Evolutionary conservation across 306 rosid genomes (phyloP).

Genomic region (Cyclanthera cordifolia): DNA sequence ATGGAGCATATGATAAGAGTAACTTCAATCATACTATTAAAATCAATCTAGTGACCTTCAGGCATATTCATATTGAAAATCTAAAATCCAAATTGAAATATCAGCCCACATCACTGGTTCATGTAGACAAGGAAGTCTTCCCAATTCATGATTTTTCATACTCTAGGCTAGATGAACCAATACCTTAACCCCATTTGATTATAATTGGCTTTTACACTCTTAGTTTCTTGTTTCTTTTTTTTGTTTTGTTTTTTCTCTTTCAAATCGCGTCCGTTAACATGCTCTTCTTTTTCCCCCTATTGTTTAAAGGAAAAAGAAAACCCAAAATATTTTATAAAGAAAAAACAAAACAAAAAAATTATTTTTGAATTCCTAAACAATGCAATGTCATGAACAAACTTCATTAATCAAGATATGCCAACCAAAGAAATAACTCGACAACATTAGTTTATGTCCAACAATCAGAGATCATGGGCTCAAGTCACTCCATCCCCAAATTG

Average conservation of each 20-base stretch:
- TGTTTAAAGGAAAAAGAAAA: neutral
- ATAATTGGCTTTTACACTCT: neutral
- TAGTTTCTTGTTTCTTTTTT: neutral
- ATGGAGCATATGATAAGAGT: neutral
- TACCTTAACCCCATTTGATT: neutral
- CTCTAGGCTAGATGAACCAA: neutral
- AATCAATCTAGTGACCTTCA: neutral
- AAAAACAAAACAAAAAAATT: neutral
- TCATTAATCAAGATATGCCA: neutral
- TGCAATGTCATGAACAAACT: neutral
- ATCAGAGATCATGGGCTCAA: too few species aligned
- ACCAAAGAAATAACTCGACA: too few species aligned
- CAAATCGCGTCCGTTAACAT: neutral
- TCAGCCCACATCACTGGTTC: neutral
- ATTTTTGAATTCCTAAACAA: neutral
- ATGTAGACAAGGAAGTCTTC: neutral
- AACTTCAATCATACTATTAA: neutral
- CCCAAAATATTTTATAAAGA: neutral
- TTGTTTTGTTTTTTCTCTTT: too few species aligned
- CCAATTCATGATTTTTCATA: neutral
- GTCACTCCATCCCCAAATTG: too few species aligned
- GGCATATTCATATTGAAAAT: neutral
- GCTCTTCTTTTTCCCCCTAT: neutral
- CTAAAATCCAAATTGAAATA: neutral
- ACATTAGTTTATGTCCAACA: too few species aligned